These are phyloP conservation scores for Saccharomycopsis capsularis DNA, from an alignment of 805 yeast species.

Conservation along the genomic window DNA sequence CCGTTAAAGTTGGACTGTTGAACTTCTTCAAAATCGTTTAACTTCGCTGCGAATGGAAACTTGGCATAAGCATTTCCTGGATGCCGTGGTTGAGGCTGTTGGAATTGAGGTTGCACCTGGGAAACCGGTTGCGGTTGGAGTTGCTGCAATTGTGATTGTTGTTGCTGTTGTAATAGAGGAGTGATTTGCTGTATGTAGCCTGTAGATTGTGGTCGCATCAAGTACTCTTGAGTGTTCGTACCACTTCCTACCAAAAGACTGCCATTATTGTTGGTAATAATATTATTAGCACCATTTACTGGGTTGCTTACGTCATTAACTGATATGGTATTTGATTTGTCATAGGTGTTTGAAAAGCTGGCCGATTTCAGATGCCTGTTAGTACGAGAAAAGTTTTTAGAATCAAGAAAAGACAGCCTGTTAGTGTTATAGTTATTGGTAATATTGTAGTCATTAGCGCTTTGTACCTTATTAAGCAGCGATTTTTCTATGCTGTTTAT, in stretches of 20 bases:
- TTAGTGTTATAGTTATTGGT: conserved; percentile 2
- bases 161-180: background rate
- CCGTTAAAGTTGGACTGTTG: background rate
- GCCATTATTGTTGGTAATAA: background rate
- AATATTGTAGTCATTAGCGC: conserved; percentile 7
- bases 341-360: conserved; percentile 14
- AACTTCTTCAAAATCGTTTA: conserved; percentile 10
- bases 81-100: conserved; percentile 10
- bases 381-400: conserved; percentile 6
- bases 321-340: background rate
- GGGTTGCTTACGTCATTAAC: too few species aligned
- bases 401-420: conserved; percentile 5
- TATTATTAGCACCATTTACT: background rate
- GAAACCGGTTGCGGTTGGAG: conserved; percentile 8
- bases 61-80: conserved; percentile 8
- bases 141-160: conserved; percentile 16
- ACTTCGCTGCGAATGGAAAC: conserved; percentile 13
- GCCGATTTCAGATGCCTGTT: conserved; percentile 18
- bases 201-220: background rate
- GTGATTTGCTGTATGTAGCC: conserved; percentile 11
- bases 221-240: too few species aligned
- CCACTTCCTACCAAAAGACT: conserved; percentile 2
- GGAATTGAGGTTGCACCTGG: background rate
- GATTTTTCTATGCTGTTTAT: conserved; percentile 19
- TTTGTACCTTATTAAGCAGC: conserved; percentile 17